Percentiles rank a stretch among this genome's conserved stretches.
These are phyloP conservation scores for Ophiostoma piceae DNA, from an alignment of 2,329 filamentous ascomycete species.

Conservation along the genomic window DNA sequence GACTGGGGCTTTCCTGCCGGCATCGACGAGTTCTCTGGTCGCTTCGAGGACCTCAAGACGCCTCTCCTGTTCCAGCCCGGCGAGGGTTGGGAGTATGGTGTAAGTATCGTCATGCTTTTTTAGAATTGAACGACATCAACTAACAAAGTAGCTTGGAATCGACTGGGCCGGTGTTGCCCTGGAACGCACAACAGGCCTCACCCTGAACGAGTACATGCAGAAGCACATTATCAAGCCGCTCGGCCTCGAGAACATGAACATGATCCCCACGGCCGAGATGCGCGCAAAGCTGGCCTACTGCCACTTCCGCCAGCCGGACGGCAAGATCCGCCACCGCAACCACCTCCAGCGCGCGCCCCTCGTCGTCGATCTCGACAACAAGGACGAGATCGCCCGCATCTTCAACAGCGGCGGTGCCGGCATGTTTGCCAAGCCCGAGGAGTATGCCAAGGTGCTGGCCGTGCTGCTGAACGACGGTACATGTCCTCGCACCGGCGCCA, in stretches of 20 bases:
- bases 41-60: conserved; percentile 40
- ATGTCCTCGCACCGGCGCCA: conserved; percentile 48
- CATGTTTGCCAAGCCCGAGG: conserved; percentile 39
- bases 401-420: conserved; percentile 43
- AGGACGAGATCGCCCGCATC: conserved; percentile 12
- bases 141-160: conserved; percentile 38
- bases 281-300: conserved; percentile 49
- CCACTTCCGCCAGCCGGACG: conserved; percentile 45
- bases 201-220: conserved; percentile 43
- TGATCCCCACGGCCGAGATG: conserved; percentile 49
- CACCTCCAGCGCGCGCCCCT: conserved; percentile 26
- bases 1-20: conserved; percentile 47
- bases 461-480: conserved; percentile 57
- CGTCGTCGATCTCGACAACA: conserved; percentile 20
- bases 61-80: conserved; percentile 45
- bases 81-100: conserved; percentile 46
- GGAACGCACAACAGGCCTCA: conserved; percentile 39
- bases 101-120: conserved; percentile 46
- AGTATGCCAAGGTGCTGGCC: conserved; percentile 50
- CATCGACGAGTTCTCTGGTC: conserved; percentile 53
- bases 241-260: conserved; percentile 42
- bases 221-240: conserved; percentile 43
- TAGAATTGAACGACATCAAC: conserved; percentile 35
- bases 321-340: conserved; percentile 38
- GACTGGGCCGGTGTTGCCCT: conserved; percentile 47